These are phyloP conservation scores for Wickerhamiella alocasiicola DNA, from an alignment of 805 yeast species.

Conservation along the genomic window DNA sequence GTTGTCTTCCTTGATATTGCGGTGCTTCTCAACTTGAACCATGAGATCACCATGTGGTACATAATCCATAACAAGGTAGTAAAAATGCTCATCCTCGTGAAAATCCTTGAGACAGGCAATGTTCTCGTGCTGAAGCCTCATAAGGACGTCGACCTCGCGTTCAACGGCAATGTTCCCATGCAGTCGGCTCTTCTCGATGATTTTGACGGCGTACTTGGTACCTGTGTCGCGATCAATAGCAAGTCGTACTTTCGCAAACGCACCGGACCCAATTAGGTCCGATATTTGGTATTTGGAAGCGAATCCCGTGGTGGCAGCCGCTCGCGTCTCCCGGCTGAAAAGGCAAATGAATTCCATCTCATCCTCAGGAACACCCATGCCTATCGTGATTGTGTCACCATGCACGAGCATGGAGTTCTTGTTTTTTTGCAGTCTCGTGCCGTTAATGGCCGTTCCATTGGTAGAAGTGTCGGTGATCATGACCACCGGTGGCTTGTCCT, in stretches of 20 bases:
- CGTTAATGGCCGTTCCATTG: constrained; percentile 84
- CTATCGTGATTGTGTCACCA: constrained; percentile 89
- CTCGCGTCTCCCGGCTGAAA: constrained; percentile 20
- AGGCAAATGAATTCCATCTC: constrained; percentile 36
- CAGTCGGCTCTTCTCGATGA: constrained; percentile 70
- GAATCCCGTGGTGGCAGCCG: constrained; percentile 38
- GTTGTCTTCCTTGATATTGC: constrained; percentile 76
- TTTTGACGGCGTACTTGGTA: constrained; percentile 77
- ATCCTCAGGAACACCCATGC: constrained; percentile 71
- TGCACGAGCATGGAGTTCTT: constrained; percentile 71
- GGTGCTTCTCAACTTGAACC: constrained; percentile 93
- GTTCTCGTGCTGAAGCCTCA: constrained; percentile 68
- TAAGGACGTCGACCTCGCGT: constrained; percentile 57
- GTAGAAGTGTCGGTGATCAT: constrained; percentile 72
- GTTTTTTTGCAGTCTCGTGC: constrained; percentile 56
- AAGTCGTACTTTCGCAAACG: constrained; percentile 89
- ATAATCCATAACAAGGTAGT: constrained; percentile 87
- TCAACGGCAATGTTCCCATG: constrained; percentile 68
- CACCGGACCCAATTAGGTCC: constrained; percentile 93
- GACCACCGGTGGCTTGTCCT: constrained; percentile 32
- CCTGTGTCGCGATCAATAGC: constrained; percentile 82
- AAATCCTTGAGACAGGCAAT: constrained; percentile 74
- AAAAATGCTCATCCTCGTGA: constrained; percentile 68
- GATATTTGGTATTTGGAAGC: constrained; percentile 63
- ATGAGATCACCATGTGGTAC: constrained; percentile 94